Conservation (phyloP, 129 eudicot species). For the sunflower (Helianthus annuus) region DNA sequence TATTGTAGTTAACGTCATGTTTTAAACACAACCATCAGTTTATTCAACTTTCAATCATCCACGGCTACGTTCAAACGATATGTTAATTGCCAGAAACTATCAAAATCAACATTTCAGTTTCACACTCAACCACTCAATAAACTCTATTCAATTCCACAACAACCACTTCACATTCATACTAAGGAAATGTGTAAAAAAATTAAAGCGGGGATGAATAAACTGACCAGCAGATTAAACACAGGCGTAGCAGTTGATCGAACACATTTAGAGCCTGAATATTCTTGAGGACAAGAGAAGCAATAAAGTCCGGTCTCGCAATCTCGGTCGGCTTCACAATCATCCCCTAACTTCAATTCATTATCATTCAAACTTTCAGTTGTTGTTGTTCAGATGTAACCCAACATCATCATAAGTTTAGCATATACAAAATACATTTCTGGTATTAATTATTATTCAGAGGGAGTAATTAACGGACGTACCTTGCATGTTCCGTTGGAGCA, state of each 20-base stretch:
- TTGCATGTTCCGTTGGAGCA: constrained; percentile 62
- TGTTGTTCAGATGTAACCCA: too few relatives aligned
- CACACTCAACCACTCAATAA: constrained; percentile 22
- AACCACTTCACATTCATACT: not conserved
- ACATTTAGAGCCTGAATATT: constrained; percentile 52
- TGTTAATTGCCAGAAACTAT: not conserved
- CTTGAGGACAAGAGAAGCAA: constrained; percentile 65
- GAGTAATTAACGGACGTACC: constrained; percentile 40
- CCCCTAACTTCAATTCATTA: constrained; percentile 39
- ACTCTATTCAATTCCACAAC: not conserved
- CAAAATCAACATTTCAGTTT: constrained; percentile 9
- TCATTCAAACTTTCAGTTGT: not conserved
- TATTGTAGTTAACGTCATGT: constrained; percentile 29
- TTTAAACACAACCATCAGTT: constrained; percentile 13
- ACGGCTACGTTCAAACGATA: not conserved
- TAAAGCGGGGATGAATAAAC: not conserved
- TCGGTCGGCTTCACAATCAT: constrained; percentile 46
- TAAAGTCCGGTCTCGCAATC: constrained; percentile 67
- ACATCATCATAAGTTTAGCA: too few relatives aligned
- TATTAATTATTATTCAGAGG: not conserved
- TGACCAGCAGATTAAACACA: constrained; percentile 56
- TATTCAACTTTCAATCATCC: not conserved
- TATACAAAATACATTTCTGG: too few relatives aligned
- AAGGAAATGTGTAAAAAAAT: too few relatives aligned
- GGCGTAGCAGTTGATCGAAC: constrained; percentile 65